phyloP scores from a whole-genome alignment of 1,284 basidiomycete species.

The Pseudozyma pruni region DNA sequence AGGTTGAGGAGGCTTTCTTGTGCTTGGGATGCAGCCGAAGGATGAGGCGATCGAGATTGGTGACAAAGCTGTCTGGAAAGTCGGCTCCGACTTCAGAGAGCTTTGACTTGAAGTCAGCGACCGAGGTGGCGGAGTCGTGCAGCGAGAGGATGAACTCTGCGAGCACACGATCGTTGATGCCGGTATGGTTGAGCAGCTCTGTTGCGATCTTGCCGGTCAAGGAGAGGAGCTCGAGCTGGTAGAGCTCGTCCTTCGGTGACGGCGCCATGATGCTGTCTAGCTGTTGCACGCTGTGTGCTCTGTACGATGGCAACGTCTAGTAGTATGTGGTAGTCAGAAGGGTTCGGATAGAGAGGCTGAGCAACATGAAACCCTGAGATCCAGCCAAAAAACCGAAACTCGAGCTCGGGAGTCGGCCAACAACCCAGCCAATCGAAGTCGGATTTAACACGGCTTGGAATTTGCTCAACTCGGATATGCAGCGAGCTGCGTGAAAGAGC shows the following conservation, averaged over 20 bases:
- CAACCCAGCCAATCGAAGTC: background rate
- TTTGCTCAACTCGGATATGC: constrained; percentile 1
- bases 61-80: constrained; percentile 88
- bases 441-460: background rate
- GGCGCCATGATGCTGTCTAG: constrained; percentile 10
- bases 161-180: constrained; percentile 81
- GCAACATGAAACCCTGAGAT: constrained; percentile 6
- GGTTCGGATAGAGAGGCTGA: background rate
- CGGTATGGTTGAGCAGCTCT: constrained; percentile 73
- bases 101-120: constrained; percentile 82
- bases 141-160: constrained; percentile 95
- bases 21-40: constrained; percentile 95
- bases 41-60: constrained; percentile 93
- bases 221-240: constrained; percentile 65
- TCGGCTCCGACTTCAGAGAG: constrained; percentile 83
- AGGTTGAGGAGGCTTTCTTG: constrained; percentile 55
- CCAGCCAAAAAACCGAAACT: background rate
- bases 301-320: too few relatives aligned
- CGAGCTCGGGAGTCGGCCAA: constrained; percentile 21
- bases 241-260: constrained; percentile 53
- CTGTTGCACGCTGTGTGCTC: too few relatives aligned
- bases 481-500: constrained; percentile 10
- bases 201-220: constrained; percentile 64
- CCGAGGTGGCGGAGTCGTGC: constrained; percentile 83
- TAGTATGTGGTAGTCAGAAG: background rate